Evolutionary conservation across 164 flowering plant species (phyloP), one percentile per base, ranked within the genome.

Genomic region (Umbilicus rupestris): DNA sequence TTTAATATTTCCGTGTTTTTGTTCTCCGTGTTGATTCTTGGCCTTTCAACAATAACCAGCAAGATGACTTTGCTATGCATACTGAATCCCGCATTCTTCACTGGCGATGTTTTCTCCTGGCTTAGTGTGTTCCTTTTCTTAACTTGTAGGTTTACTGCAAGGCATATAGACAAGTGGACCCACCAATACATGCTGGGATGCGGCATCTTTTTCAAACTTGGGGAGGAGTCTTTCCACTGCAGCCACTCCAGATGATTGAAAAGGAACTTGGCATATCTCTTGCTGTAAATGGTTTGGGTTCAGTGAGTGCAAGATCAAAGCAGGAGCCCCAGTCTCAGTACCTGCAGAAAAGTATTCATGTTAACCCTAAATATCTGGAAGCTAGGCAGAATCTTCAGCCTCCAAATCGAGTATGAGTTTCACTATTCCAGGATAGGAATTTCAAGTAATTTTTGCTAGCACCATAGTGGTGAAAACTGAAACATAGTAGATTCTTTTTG

Each of bases 161-260:
- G 83, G 96, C 97, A 66, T 95, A 89, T 63, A 81, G 79, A 64
- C 90, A 85, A 74, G 99, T 88, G 55, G 97, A 90, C 39, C 71
- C 96, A 65, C 75, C 94, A 55, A 73, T 80, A 29, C 94, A 87
- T 79, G 26, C 79, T 65, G 82, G 89, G 57, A 89, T 95, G 97
- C 76, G 89, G 64, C 99, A 90, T 86, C 97, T 95, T 79, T 95
- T 95, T 83, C 92, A 91, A 67, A 95, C 99, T 24, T 95, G 99
- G 99, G 90, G 82, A 76, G 90, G 89, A 68, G 94, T 95, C 17
- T 95, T 95, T 64, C 96, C 95, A 70, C 78, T 75, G 62, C 83
- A 82, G 47, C 20, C 85, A 63, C 97, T 95, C 72, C 97, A 92
- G 79, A 64, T 73, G 44, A 95, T 95, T 65, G 99, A 87, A 74